phyloP scores from a whole-genome alignment of 768 basidiomycete species.

The Obba rivulosa region DNA sequence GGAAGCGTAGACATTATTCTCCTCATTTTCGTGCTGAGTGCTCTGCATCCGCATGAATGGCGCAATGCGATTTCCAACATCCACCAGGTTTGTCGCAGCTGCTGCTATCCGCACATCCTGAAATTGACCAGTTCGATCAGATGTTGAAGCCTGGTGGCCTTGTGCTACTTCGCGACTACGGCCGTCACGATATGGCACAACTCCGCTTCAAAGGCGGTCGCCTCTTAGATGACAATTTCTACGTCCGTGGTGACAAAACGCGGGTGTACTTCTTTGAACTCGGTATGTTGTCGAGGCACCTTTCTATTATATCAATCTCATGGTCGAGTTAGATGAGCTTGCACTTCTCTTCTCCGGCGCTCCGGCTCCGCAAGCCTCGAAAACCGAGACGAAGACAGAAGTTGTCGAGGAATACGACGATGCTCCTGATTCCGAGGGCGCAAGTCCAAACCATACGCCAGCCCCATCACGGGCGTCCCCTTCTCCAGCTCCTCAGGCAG shows the following conservation, averaged over 20 bases:
- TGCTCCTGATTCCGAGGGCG: not conserved
- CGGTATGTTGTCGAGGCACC: conserved; percentile 38
- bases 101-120: not conserved
- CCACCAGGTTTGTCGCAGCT: conserved; percentile 43
- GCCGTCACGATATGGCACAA: conserved; percentile 91
- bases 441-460: not conserved
- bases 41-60: conserved; percentile 94
- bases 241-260: conserved; percentile 95
- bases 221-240: conserved; percentile 90
- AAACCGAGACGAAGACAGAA: conserved; percentile 24
- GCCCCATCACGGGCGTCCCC: not conserved
- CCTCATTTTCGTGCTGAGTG: conserved; percentile 92
- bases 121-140: conserved; percentile 29
- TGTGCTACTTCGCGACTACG: conserved; percentile 89
- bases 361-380: conserved; percentile 28
- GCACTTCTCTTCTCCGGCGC: conserved; percentile 74
- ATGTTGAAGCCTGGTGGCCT: conserved; percentile 88
- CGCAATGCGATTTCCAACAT: conserved; percentile 73
- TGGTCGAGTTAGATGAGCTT: conserved; percentile 58
- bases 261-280: conserved; percentile 95
- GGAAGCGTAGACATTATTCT: conserved; percentile 81
- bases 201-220: conserved; percentile 86
- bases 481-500: not conserved
- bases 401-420: conserved; percentile 31
- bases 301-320: not conserved